phyloP scores from a whole-genome alignment of 441 rosid genomes.

The Theobroma grandiflorum region DNA sequence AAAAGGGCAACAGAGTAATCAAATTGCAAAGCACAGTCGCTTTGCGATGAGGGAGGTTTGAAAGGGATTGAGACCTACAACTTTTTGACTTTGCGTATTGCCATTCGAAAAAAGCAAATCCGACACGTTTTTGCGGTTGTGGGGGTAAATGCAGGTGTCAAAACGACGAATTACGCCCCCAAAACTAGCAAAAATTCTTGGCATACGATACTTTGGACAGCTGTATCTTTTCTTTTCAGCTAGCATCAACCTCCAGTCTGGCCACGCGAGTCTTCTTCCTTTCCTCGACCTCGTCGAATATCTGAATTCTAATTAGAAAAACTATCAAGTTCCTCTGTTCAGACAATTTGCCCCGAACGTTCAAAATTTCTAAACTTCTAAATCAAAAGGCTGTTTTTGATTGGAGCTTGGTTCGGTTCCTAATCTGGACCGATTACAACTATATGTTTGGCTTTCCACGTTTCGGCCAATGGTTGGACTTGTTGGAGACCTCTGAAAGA shows the following conservation, averaged over 20 bases:
- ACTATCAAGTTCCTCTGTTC: too few relatives aligned
- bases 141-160: neutral
- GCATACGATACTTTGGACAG: neutral
- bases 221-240: neutral
- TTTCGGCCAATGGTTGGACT: neutral
- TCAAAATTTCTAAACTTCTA: too few relatives aligned
- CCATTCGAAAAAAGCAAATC: neutral
- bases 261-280: neutral
- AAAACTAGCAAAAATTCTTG: neutral
- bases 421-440: too few relatives aligned
- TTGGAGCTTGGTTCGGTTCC: too few relatives aligned
- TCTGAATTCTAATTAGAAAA: too few relatives aligned
- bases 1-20: neutral
- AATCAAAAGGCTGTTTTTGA: too few relatives aligned
- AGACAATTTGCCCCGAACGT: too few relatives aligned
- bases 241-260: neutral
- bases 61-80: neutral
- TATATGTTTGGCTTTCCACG: too few relatives aligned
- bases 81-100: neutral
- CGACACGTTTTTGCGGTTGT: neutral
- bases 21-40: neutral
- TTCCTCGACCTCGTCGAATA: neutral
- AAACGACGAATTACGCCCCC: too few relatives aligned
- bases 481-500: neutral
- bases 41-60: slow-evolving; percentile 1